Base-by-base conservation (phyloP, 192 early-diverging fungal genomes). In the Podila verticillata region DNA sequence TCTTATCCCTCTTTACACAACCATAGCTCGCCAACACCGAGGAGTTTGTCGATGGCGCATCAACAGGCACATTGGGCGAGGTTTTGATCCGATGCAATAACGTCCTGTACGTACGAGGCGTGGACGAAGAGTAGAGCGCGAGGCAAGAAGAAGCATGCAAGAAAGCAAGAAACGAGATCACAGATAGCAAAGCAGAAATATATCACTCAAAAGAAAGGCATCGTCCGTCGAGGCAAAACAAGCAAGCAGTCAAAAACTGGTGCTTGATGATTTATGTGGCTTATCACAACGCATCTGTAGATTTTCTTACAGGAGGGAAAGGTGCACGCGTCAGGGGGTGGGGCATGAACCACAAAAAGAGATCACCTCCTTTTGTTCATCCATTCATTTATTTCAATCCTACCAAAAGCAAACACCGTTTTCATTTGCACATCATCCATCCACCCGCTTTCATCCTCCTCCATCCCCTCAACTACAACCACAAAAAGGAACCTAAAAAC, bases 51-150 rank as follows among this genome's bases (percentile, higher is more conserved):
- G 95, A 98, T 71, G 98, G 98, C 22, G 89, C 90, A 24, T 95
- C 95, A 56, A 89, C 90, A 29, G 97, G 96, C 36, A 89, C 91
- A 49, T 83, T 96, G 26, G 96, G 96, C 26, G 97, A 99, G 85
- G 91, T 99, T 12, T 87, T 98, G 69, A 95, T 99, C 70, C 89
- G 94, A 74, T 98, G 95, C 88, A 95, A 95, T 83, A 95, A 96
- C 48, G 89, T 95, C 13, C 73, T 96, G 24, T 95, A 93, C 80
- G 85, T 95, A 66, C 91, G 93, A 75, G 92, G 91, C 61, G 66
- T 90, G 48, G 88, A 91, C 10, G 86, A 87, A 73, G 86, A 89
- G 57, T 72, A 54, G 48, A 67, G 24, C 4, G 8, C 10, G 7
- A 29, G 4, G 4, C 9, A 32, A 57, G 36, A 36, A 34, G 34